Conservation (phyloP, 1,284 basidiomycete species). For the Moniliophthora roreri region DNA sequence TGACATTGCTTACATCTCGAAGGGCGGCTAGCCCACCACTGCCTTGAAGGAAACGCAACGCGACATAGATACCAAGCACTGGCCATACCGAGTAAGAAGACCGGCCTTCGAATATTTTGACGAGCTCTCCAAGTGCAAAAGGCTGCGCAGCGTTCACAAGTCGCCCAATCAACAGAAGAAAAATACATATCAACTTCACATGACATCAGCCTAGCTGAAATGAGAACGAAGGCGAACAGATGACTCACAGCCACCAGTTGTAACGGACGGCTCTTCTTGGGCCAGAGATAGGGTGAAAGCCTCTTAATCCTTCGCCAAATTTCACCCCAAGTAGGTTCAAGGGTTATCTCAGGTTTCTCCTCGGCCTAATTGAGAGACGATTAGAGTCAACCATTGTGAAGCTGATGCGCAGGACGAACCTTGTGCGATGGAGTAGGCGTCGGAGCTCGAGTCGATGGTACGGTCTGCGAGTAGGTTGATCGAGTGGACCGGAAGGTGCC, state of each 20-base stretch:
- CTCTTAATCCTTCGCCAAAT: slow-evolving; percentile 57
- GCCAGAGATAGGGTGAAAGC: slow-evolving; percentile 83
- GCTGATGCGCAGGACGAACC: slow-evolving; percentile 30
- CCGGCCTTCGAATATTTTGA: slow-evolving; percentile 57
- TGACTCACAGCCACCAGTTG: not conserved
- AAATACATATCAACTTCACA: slow-evolving; percentile 57
- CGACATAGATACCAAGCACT: slow-evolving; percentile 62
- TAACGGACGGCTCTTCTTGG: slow-evolving; percentile 48
- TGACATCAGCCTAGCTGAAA: slow-evolving; percentile 1
- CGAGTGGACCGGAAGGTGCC: slow-evolving; percentile 66
- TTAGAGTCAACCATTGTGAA: too few species aligned
- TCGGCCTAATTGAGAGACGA: slow-evolving; percentile 28
- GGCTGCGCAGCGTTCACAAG: slow-evolving; percentile 76
- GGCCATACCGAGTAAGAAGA: slow-evolving; percentile 54
- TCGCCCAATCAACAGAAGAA: slow-evolving; percentile 73
- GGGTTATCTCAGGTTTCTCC: slow-evolving; percentile 51
- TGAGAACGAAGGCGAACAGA: too few species aligned
- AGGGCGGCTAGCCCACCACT: slow-evolving; percentile 71
- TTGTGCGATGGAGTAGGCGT: slow-evolving; percentile 59
- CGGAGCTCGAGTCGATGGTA: slow-evolving; percentile 56
- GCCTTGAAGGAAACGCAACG: slow-evolving; percentile 66
- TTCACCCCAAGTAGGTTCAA: slow-evolving; percentile 69
- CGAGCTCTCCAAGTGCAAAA: slow-evolving; percentile 67
- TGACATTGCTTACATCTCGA: slow-evolving; percentile 51
- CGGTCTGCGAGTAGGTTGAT: slow-evolving; percentile 49